Evolutionary conservation across 2,329 filamentous ascomycete genomes (phyloP), one percentile per base, ranked within the genome.

Genomic region (Talaromyces islandicus): DNA sequence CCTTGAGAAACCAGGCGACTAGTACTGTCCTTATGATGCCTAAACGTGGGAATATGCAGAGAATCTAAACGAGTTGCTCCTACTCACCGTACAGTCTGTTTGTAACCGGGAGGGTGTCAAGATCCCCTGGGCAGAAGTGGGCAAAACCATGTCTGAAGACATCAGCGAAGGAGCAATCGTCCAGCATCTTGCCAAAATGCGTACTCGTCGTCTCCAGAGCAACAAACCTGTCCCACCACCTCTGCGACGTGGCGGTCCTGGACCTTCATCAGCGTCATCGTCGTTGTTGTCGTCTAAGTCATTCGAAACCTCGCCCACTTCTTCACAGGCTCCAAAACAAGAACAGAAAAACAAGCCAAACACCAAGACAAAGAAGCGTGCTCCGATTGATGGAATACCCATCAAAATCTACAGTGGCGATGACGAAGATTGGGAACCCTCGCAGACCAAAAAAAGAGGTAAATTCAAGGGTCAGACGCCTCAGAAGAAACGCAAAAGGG

Each of bases 111-210:
- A 67, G 3, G 68, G 68, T 1, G 61, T 79, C 19, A 76, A 71
- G 58, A 70, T 81, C 21, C 78, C 79, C 9, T 81, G 77, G 76
- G 64, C 66, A 1, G 62, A 73, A 2, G 70, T 80, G 24, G 77
- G 77, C 6, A 54, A 64, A 24, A 63, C 68, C 1, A 77, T 81
- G 73, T 73, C 73, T 6, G 58, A 68, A 1, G 70, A 70, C n/a
- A 75, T 76, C 58, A 73, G 71, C 0, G 76, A 76, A 54, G 77
- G 78, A 2, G 75, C 78, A 1, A 78, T 80, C 24, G 67, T 76
- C 1, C 79, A 81, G 62, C 79, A 81, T 57, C 67, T 81, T 14
- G 70, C 77, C 0, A 81, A 81, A 60, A 63, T 80, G 2, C 77
- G 78, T 9, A 54, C 43, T 19, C 70, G 72, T 30, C 71, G 78